Evolutionary conservation across 352 stramenopile species (phyloP).

Genomic region (Thraustotheca clavata): DNA sequence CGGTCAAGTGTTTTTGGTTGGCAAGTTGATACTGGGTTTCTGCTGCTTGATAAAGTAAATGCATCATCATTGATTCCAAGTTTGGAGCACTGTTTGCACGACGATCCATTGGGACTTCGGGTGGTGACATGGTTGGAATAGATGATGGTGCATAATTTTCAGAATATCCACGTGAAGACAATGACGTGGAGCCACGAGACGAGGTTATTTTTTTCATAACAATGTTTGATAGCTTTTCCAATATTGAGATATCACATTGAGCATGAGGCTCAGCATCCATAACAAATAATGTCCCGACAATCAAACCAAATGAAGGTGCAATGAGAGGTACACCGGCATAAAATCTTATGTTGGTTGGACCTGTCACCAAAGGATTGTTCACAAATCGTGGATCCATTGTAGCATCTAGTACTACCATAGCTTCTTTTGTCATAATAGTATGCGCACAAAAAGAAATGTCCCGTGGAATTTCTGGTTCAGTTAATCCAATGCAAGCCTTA

Average conservation of each 20-base stretch:
- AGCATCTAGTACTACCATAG: constrained; percentile 76
- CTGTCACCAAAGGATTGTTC: constrained; percentile 83
- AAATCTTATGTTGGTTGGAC: constrained; percentile 82
- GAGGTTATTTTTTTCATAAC: not conserved
- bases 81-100: not conserved
- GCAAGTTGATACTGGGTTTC: constrained; percentile 4
- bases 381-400: constrained; percentile 80
- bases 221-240: constrained; percentile 25
- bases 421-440: constrained; percentile 72
- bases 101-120: not conserved
- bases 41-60: not conserved
- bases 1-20: not conserved
- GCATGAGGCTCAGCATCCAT: constrained; percentile 31
- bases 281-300: constrained; percentile 68
- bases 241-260: not conserved
- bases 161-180: not conserved
- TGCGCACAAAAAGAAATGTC: constrained; percentile 82
- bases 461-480: constrained; percentile 57
- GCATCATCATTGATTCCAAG: constrained; percentile 6
- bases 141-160: no score
- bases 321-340: constrained; percentile 48
- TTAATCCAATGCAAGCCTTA: constrained; percentile 9
- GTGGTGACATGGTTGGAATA: not conserved
- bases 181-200: not conserved
- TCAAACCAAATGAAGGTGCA: constrained; percentile 42